Evolutionary conservation across 2,329 filamentous ascomycete genomes (phyloP).

Genomic region (Fusarium sp.): DNA sequence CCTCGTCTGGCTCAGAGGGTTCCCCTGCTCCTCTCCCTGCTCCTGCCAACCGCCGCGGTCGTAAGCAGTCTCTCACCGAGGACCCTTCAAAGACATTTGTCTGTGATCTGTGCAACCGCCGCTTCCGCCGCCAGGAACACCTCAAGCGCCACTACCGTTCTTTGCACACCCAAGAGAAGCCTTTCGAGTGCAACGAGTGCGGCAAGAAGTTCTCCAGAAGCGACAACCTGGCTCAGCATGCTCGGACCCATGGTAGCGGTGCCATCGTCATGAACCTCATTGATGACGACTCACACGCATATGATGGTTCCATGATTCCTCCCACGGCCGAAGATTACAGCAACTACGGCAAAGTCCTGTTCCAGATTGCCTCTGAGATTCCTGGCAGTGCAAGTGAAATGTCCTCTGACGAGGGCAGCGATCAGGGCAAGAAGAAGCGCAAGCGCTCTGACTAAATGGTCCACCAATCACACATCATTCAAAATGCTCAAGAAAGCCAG

Average conservation of each 20-base stretch:
- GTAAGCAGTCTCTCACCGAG: constrained; percentile 98
- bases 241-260: constrained; percentile 90
- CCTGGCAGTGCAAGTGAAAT: constrained; percentile 72
- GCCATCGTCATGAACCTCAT: constrained; percentile 92
- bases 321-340: constrained; percentile 69
- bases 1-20: constrained; percentile 58
- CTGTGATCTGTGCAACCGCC: constrained; percentile 94
- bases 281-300: constrained; percentile 68
- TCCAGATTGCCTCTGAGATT: constrained; percentile 80
- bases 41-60: constrained; percentile 87
- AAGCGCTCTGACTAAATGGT: constrained; percentile 74
- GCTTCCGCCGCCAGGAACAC: constrained; percentile 98
- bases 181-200: constrained; percentile 96
- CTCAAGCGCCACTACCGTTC: constrained; percentile 98
- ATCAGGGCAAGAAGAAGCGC: constrained; percentile 69
- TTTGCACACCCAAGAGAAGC: constrained; percentile 98
- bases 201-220: constrained; percentile 99
- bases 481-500: constrained; percentile 36
- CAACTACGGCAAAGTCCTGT: constrained; percentile 80
- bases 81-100: constrained; percentile 99
- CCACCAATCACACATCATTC: constrained; percentile 18
- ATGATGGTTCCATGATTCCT: constrained; percentile 56
- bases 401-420: constrained; percentile 64
- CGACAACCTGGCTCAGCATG: constrained; percentile 96
- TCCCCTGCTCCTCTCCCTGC: constrained; percentile 57